Base-by-base conservation (phyloP, 2,329 filamentous ascomycete genomes). In the Albophoma yamanashiensis region DNA sequence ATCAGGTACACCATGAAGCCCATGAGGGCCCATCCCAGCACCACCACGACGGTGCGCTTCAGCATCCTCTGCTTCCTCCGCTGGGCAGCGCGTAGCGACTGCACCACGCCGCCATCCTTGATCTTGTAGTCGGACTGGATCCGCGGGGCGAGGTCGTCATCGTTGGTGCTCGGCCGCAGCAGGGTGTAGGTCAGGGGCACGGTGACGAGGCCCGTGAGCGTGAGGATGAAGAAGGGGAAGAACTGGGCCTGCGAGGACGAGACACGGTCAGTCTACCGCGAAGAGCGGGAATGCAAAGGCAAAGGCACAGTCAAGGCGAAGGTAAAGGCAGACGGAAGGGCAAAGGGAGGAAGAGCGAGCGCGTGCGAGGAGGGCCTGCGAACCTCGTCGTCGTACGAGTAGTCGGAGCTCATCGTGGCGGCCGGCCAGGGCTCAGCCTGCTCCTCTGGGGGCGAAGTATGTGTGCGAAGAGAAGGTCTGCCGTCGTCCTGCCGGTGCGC, bases 181-280 rank as follows among this genome's bases (percentile, higher is more conserved):
- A 96, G 86, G 65, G 87, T 89, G 76, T 95, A 96, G 69, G 93
- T 96, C 70, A 96, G 82, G 63, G 93, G 92, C 61, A 96, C 78
- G 40, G 94, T 97, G 75, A 97, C 83, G 66, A 99, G 85, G 70
- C 88, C 87, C 64, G 89, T 86, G 70, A 97, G 82, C 52, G 92
- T 97, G 72, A 97, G 87, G 77, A 97, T 88, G 81, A 99, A 99
- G 84, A 96, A 96, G 67, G 95, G 94, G 82, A 97, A 99, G 81
- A 97, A 97, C 84, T 97, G 91, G 69, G 92, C 92, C 85, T 94
- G 62, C 25, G 39, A 20, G 50, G 36, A 40, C 14, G 31, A 17
- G 1, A 6, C 12, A 20, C 3, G 20, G 52, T 63, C 59, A 64
- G 61, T 36, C 20, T 58, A 58, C 31, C 25, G 57, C 27, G 12